A percentile compares a stretch with the other conserved stretches of the same genome.
phyloP scores from a whole-genome alignment of 768 basidiomycete genomes.

The Rhizopogon vesiculosus region DNA sequence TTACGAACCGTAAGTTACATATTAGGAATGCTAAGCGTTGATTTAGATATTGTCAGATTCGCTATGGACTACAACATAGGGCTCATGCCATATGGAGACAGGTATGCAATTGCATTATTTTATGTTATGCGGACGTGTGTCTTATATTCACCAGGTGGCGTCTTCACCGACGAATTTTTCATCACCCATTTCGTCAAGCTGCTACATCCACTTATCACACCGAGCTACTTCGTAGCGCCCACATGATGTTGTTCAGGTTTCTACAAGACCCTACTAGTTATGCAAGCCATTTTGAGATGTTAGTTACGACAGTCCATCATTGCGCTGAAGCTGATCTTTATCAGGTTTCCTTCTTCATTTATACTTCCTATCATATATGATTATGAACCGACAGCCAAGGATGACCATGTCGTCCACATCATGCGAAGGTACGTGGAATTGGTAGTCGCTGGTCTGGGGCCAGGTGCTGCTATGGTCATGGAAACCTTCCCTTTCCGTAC shows the following conservation, averaged over 20 bases:
- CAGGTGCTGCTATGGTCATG: constrained; percentile 18
- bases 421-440: constrained; percentile 12
- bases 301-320: constrained; percentile 5
- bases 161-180: constrained; percentile 26
- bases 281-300: constrained; percentile 19
- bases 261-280: constrained; percentile 22
- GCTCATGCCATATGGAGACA: constrained; percentile 32
- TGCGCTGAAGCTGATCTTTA: not conserved
- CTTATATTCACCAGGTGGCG: constrained; percentile 25
- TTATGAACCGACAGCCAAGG: constrained; percentile 12
- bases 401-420: constrained; percentile 19
- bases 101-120: too few species aligned
- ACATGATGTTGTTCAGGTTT: constrained; percentile 28
- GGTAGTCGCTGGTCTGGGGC: constrained; percentile 10
- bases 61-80: constrained; percentile 30
- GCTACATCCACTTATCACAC: constrained; percentile 24
- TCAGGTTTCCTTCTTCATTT: constrained; percentile 23
- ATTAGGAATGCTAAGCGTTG: not conserved
- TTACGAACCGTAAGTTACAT: constrained; percentile 16
- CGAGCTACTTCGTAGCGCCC: constrained; percentile 28
- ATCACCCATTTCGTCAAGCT: constrained; percentile 29
- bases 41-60: constrained; percentile 11
- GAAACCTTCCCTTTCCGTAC: constrained; percentile 22
- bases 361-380: constrained; percentile 25
- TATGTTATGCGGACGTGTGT: too few species aligned